phyloP scores from a whole-genome alignment of 2,329 filamentous ascomycete species.

The Alternaria sp. region DNA sequence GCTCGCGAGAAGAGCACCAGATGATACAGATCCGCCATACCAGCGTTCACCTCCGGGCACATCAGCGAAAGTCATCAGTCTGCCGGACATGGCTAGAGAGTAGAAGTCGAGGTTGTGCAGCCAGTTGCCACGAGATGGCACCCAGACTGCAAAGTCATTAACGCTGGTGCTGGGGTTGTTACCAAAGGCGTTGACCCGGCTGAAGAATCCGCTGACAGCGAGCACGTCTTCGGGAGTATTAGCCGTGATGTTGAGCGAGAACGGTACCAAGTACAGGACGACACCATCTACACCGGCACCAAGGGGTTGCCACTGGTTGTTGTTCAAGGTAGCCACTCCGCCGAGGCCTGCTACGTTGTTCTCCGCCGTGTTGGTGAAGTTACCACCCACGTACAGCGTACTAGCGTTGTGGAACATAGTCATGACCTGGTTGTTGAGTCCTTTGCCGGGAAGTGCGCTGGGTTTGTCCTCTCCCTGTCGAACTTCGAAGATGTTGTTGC shows the following conservation, averaged over 20 bases:
- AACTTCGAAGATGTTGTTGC: constrained; percentile 80
- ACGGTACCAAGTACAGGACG: constrained; percentile 75
- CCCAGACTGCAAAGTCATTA: constrained; percentile 87
- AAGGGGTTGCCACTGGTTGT: constrained; percentile 75
- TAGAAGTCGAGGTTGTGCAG: constrained; percentile 74
- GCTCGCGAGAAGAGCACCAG: constrained; percentile 73
- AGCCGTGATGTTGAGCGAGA: constrained; percentile 78
- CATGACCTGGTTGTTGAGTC: constrained; percentile 80
- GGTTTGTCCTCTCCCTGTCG: constrained; percentile 62
- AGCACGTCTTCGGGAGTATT: constrained; percentile 74
- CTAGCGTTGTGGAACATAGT: constrained; percentile 71
- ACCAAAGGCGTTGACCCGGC: constrained; percentile 71
- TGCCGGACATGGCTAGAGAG: constrained; percentile 72
- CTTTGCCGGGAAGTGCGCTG: constrained; percentile 68
- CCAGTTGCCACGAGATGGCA: constrained; percentile 86
- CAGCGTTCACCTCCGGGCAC: constrained; percentile 67
- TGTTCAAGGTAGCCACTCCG: constrained; percentile 76
- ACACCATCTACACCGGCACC: constrained; percentile 85
- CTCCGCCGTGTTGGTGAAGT: constrained; percentile 76
- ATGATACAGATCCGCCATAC: constrained; percentile 83
- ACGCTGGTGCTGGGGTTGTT: constrained; percentile 66
- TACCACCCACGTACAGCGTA: constrained; percentile 75
- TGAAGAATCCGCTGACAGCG: constrained; percentile 81
- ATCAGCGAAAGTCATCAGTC: constrained; percentile 73
- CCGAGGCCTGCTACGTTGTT: constrained; percentile 69